phyloP scores from a whole-genome alignment of 306 rosid genomes.

The Vicia faba region DNA sequence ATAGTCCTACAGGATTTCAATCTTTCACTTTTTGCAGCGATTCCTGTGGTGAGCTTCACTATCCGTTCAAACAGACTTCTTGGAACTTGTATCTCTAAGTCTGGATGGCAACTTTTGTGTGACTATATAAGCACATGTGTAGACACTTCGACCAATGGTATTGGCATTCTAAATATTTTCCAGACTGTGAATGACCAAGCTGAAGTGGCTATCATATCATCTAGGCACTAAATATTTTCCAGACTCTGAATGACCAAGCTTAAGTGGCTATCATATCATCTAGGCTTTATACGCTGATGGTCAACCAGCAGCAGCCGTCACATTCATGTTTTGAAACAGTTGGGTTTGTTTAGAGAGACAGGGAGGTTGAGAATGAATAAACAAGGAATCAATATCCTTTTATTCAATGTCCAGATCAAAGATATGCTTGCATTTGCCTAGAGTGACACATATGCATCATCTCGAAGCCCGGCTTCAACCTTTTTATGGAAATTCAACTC shows the following conservation, averaged over 20 bases:
- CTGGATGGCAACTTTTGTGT: constrained; percentile 20
- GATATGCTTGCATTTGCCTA: neutral
- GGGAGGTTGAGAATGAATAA: no score
- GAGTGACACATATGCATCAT: no score
- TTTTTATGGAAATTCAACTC: constrained; percentile 10
- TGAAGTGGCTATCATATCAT: constrained; percentile 23
- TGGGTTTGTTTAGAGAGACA: neutral
- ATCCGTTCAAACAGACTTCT: constrained; percentile 9
- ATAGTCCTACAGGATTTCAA: constrained; percentile 9
- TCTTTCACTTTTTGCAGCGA: constrained; percentile 9
- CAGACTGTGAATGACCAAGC: constrained; percentile 25
- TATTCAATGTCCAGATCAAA: constrained; percentile 15
- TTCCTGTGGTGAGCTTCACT: constrained; percentile 36
- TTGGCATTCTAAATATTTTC: constrained; percentile 26
- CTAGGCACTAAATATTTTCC: constrained; percentile 12
- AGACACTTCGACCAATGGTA: constrained; percentile 3
- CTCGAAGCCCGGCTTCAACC: neutral
- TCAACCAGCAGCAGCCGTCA: neutral
- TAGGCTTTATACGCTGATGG: neutral
- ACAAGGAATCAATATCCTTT: neutral
- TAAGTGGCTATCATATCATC: constrained; percentile 21
- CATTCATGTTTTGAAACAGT: constrained; percentile 10
- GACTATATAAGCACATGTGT: constrained; percentile 15
- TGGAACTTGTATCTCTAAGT: constrained; percentile 23
- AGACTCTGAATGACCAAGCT: constrained; percentile 24